phyloP scores from a whole-genome alignment of 148 eudicot species.

The Polygonum maritimum region DNA sequence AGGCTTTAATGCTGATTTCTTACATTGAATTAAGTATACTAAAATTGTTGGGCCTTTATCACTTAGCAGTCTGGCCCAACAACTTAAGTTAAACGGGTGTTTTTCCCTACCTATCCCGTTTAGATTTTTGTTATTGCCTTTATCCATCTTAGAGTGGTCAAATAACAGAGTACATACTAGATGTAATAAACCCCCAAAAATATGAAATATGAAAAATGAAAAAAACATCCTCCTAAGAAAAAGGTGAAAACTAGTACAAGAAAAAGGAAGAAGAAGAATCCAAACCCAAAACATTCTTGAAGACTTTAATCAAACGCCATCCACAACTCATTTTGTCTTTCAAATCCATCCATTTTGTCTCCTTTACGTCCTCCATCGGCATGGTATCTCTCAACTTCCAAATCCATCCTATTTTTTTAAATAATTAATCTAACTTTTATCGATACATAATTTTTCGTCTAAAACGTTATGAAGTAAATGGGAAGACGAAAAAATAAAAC shows the following conservation, averaged over 20 bases:
- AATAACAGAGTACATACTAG: too few relatives aligned
- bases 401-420: not conserved
- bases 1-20: too few relatives aligned
- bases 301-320: slow-evolving; percentile 6
- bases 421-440: not conserved
- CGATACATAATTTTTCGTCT: not conserved
- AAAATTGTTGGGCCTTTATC: too few relatives aligned
- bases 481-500: too few relatives aligned
- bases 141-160: too few relatives aligned
- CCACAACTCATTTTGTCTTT: not conserved
- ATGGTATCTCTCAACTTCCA: not conserved
- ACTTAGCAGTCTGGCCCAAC: too few relatives aligned
- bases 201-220: not conserved
- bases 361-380: slow-evolving; percentile 1
- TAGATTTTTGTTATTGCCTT: too few relatives aligned
- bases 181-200: not conserved
- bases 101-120: too few relatives aligned
- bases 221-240: not conserved
- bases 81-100: too few relatives aligned
- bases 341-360: not conserved
- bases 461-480: too few relatives aligned
- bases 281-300: not conserved
- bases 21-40: too few relatives aligned
- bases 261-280: not conserved
- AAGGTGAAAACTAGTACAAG: not conserved